Base-by-base conservation (phyloP, 2,329 filamentous ascomycete genomes). In the Pleomassaria siparia region DNA sequence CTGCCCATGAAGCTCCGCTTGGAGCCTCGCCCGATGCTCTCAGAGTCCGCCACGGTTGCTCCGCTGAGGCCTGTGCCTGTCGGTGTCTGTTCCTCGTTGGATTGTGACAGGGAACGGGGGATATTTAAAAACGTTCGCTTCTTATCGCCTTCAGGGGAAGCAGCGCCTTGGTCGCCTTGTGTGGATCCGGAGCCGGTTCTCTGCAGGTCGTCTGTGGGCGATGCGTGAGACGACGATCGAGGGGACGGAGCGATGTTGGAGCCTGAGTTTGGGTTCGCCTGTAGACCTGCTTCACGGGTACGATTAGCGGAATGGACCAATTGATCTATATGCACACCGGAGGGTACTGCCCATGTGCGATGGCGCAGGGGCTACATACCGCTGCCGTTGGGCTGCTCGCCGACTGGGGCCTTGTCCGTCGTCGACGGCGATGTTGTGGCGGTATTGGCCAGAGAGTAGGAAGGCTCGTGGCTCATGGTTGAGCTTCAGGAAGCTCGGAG, bases 1-100 rank as follows among this genome's bases (percentile, higher is more conserved):
- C 72, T 72, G 48, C 70, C 72, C 46, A 70, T 69, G 41, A 76
- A 67, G 58, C 75, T 78, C 46, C 75, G 71, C 60, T 76, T 72
- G 40, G 74, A 76, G 44, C 70, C 71, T 35, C 67, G 62, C 20
- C 72, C 72, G 41, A 76, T 66, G 60, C 72, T 76, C 42, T 76
- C 73, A 21, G 72, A 65, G 54, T 74, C 72, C 40, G 67, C 70
- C n/a, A 72, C 70, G n/a, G 74, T 75, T 42, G 67, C 68, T 43
- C 73, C 74, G 46, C 72, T 75, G 22, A 75, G 56, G 1, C 71
- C 72, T 22, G 73, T 74, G 22, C 62, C 65, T 9, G 64, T 70
- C 24, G 70, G 63, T 1, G 66, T 65, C 37, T 64, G 59, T 41
- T 63, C 58, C 20, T 64, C 59, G 20, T 65, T 63, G 15, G 65